phyloP scores from a whole-genome alignment of 2,329 filamentous ascomycete genomes.

The Colletotrichum cereale region DNA sequence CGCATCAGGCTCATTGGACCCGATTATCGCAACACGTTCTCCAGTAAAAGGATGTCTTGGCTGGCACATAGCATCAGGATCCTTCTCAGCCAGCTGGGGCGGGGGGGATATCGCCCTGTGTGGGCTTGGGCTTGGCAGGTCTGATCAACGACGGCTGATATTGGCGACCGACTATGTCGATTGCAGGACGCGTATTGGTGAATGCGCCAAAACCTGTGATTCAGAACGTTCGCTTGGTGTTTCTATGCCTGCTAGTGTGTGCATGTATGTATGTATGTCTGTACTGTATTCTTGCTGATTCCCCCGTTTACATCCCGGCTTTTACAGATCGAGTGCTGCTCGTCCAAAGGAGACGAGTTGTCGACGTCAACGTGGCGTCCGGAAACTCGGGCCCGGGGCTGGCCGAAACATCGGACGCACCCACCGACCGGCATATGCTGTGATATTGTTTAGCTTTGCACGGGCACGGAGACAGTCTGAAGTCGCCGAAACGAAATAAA shows the following conservation, averaged over 20 bases:
- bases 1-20: constrained; percentile 35
- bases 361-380: constrained; percentile 20
- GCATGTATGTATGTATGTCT: background rate
- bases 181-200: background rate
- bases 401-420: constrained; percentile 13
- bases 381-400: background rate
- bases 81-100: background rate
- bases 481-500: background rate
- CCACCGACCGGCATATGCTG: background rate
- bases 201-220: background rate
- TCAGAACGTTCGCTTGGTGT: background rate
- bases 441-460: background rate
- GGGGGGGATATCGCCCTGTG: background rate
- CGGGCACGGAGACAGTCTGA: background rate
- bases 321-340: background rate
- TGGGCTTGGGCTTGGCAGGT: background rate
- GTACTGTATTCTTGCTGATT: background rate
- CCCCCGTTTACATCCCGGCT: background rate
- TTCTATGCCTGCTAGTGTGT: background rate
- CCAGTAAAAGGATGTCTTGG: constrained; percentile 6
- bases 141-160: background rate
- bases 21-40: constrained; percentile 2
- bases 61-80: background rate
- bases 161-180: background rate
- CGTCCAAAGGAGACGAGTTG: background rate